Base-by-base conservation (phyloP, 345 rosid species). In the Clausena lansium region DNA sequence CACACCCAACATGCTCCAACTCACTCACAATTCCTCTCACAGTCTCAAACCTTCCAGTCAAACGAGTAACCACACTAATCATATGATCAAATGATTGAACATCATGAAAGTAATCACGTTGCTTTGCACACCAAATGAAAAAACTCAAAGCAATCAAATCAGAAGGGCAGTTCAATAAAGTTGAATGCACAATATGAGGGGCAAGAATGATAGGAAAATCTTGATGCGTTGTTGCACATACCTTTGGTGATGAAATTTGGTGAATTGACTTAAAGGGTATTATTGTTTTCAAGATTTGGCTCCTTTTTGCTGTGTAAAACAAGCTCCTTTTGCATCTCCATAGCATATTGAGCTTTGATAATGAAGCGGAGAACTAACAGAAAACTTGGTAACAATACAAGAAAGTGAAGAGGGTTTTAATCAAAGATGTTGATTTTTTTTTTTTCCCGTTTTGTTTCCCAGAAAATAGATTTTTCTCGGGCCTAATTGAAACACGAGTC, bases 51-150 rank as follows among this genome's bases (percentile, higher is more conserved):
- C 71, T 78, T 35, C 32, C 66, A 70, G 85, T 83, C 55, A 90
- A 81, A 36, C 87, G 83, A 68, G 47, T 69, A 39, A 91, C 86
- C 25, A 84, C 88, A 57, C 79, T 55, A 68, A 82, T 88, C 94
- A 93, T 89, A 75, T 71, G 77, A 77, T 85, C 79, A 72, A 88
- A 81, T n/a, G 92, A 87, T 76, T 71, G 75, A 36, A 66, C 72
- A 65, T 87, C 83, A 86, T 87, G 94, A 79, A 86, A 90, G 80
- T 87, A 88, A 75, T 85, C 71, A 41, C 75, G 82, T 28, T 87
- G 93, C 83, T 73, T 81, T 55, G 93, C 89, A 77, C 90, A 87
- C 88, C 87, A 88, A 68, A 93, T 73, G 82, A 93, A 93, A 79
- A 86, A 83, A 70, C 85, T 85, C 79, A 91, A 80, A 17, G 94